A percentile compares a stretch with the other conserved stretches of the same genome.
phyloP scores from a whole-genome alignment of 169 alveolate species.

The Plasmodium ovale region DNA sequence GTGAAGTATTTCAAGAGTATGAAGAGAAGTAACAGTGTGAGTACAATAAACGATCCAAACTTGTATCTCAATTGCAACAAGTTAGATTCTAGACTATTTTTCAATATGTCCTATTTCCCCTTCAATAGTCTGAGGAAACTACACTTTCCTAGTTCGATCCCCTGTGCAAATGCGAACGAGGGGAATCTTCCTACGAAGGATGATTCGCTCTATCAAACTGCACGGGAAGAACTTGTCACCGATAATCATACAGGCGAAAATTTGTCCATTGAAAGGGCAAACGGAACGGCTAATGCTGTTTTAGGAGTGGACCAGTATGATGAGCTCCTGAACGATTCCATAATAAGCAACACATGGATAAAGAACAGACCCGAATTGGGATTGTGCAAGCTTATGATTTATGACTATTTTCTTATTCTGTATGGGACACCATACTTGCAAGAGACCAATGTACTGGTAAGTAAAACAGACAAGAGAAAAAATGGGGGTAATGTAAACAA shows the following conservation, averaged over 20 bases:
- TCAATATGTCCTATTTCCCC: constrained; percentile 34
- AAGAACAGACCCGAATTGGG: constrained; percentile 68
- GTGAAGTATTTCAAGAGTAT: constrained; percentile 47
- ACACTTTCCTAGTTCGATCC: too few species aligned
- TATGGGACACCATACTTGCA: constrained; percentile 54
- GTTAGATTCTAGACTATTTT: constrained; percentile 22
- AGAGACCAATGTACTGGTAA: constrained; percentile 2
- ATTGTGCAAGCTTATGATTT: constrained; percentile 57
- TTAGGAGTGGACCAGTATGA: neutral
- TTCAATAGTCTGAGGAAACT: neutral
- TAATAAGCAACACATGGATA: constrained; percentile 59
- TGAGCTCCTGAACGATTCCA: constrained; percentile 37
- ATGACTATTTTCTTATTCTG: constrained; percentile 35
- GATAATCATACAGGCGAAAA: too few species aligned
- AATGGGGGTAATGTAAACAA: neutral
- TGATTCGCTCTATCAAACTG: too few species aligned
- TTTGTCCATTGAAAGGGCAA: too few species aligned
- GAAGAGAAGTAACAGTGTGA: neutral
- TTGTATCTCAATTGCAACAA: constrained; percentile 58
- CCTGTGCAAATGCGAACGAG: too few species aligned
- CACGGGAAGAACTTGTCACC: too few species aligned
- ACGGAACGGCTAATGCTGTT: neutral
- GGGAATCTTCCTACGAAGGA: too few species aligned
- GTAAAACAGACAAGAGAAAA: neutral
- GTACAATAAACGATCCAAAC: constrained; percentile 40